A percentile compares a stretch with the other conserved stretches of the same genome.
phyloP scores from a whole-genome alignment of 257 asterid species.

The Nicotiana sylvestris region DNA sequence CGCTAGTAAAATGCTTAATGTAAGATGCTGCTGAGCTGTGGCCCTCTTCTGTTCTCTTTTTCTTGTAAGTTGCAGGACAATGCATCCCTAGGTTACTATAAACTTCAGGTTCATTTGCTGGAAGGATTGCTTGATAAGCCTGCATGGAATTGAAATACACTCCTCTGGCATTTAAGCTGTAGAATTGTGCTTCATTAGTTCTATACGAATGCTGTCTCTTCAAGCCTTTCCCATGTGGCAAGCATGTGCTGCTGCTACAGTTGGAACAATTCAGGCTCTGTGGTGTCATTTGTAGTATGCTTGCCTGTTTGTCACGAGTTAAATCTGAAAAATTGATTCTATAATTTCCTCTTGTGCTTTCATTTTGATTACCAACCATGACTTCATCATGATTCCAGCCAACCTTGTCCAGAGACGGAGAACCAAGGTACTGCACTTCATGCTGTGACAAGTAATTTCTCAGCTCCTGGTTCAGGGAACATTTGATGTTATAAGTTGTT shows the following conservation, averaged over 20 bases:
- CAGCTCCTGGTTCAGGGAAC: conserved; percentile 21
- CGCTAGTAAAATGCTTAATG: conserved; percentile 21
- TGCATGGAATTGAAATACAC: conserved; percentile 41
- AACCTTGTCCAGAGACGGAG: conserved; percentile 24
- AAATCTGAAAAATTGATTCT: conserved; percentile 61
- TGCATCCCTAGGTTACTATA: conserved; percentile 31
- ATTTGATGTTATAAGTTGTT: conserved; percentile 20
- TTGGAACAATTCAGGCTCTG: conserved; percentile 33
- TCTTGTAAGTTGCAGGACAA: conserved; percentile 53
- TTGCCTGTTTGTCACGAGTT: conserved; percentile 62
- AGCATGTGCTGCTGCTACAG: conserved; percentile 34
- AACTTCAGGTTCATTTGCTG: conserved; percentile 24
- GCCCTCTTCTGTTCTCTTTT: conserved; percentile 53
- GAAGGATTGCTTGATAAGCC: conserved; percentile 31
- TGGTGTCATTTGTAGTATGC: conserved; percentile 26
- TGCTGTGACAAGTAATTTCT: conserved; percentile 23
- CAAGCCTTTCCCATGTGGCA: conserved; percentile 32
- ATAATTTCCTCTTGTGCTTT: conserved; percentile 50
- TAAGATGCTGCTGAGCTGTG: conserved; percentile 30
- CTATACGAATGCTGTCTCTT: conserved; percentile 41
- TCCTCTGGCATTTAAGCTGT: conserved; percentile 40
- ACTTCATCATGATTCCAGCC: conserved; percentile 24
- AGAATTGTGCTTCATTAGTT: conserved; percentile 34
- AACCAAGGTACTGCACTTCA: conserved; percentile 24
- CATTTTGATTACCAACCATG: conserved; percentile 25